Conservation (phyloP, 2,329 filamentous ascomycete genomes). For the Trichophyton schoenleinii region DNA sequence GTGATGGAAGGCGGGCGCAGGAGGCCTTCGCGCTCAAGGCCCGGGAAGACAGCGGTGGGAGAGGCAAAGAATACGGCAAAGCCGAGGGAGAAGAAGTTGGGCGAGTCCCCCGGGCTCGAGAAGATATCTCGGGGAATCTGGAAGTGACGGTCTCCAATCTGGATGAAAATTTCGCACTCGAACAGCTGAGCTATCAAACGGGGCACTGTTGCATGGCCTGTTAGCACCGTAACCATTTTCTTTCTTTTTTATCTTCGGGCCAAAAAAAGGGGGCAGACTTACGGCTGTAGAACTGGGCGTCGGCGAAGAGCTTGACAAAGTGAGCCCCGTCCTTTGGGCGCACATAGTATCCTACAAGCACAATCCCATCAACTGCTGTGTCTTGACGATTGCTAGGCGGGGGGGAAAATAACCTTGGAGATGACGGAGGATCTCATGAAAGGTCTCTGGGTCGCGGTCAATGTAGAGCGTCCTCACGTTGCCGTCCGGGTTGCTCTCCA, state of each 20-base stretch:
- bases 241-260: neutral
- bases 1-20: constrained; percentile 77
- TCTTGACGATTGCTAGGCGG: neutral
- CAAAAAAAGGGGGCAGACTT: constrained; percentile 22
- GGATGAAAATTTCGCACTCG: constrained; percentile 82
- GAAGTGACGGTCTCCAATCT: constrained; percentile 76
- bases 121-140: constrained; percentile 84
- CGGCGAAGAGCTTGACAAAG: constrained; percentile 84
- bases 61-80: constrained; percentile 79
- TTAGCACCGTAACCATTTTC: neutral
- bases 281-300: constrained; percentile 89
- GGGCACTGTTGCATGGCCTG: constrained; percentile 48
- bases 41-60: constrained; percentile 71
- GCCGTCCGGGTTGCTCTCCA: constrained; percentile 50
- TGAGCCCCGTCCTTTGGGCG: constrained; percentile 68
- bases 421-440: constrained; percentile 78
- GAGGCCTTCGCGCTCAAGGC: constrained; percentile 63
- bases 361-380: neutral
- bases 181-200: constrained; percentile 83
- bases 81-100: constrained; percentile 89
- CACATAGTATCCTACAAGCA: constrained; percentile 60
- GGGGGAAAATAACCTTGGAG: constrained; percentile 50
- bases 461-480: constrained; percentile 76
- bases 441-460: constrained; percentile 80
- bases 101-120: constrained; percentile 71